phyloP scores from a whole-genome alignment of 1,139 yeast species.

The Scheffersomyces illinoinensis region DNA sequence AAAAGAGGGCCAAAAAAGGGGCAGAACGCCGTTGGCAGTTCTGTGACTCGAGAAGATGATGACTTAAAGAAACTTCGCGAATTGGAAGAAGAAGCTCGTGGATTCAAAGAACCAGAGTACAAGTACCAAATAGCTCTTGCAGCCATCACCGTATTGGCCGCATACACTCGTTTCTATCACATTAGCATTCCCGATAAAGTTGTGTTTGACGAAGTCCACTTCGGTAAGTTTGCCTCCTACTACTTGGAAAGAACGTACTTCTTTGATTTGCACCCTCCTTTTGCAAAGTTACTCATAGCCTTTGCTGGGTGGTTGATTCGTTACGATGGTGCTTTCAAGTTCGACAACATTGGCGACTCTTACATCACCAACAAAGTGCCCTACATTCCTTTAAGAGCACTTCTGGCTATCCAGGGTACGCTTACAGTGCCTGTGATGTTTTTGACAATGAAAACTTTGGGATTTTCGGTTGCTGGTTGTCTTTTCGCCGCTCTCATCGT shows the following conservation, averaged over 20 bases:
- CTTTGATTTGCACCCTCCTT: conserved; percentile 97
- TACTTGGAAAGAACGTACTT: conserved; percentile 82
- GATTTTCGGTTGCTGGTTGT: conserved; percentile 79
- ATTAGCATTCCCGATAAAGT: conserved; percentile 80
- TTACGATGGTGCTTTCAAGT: conserved; percentile 86
- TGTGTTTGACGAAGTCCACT: conserved; percentile 97
- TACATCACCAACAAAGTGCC: conserved; percentile 81
- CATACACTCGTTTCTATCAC: conserved; percentile 67
- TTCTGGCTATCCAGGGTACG: conserved; percentile 82
- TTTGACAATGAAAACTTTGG: conserved; percentile 78
- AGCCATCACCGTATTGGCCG: conserved; percentile 64
- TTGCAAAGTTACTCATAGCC: conserved; percentile 91
- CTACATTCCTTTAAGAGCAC: conserved; percentile 79
- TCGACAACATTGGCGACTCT: conserved; percentile 85
- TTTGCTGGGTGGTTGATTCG: conserved; percentile 87
- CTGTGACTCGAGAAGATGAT: conserved; percentile 6
- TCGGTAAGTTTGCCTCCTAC: conserved; percentile 93
- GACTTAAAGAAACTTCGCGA: conserved; percentile 7
- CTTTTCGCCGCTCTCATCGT: conserved; percentile 78
- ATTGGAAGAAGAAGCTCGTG: conserved; percentile 1
- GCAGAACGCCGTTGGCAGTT: conserved; percentile 6
- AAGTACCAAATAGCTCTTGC: conserved; percentile 45
- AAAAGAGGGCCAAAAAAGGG: conserved; percentile 26
- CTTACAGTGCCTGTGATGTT: conserved; percentile 81
- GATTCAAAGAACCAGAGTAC: conserved; percentile 25